Evolutionary conservation across 495 filamentous ascomycete species (phyloP), one percentile per base, ranked within the genome.

Genomic region (Penicillium flavigenum): DNA sequence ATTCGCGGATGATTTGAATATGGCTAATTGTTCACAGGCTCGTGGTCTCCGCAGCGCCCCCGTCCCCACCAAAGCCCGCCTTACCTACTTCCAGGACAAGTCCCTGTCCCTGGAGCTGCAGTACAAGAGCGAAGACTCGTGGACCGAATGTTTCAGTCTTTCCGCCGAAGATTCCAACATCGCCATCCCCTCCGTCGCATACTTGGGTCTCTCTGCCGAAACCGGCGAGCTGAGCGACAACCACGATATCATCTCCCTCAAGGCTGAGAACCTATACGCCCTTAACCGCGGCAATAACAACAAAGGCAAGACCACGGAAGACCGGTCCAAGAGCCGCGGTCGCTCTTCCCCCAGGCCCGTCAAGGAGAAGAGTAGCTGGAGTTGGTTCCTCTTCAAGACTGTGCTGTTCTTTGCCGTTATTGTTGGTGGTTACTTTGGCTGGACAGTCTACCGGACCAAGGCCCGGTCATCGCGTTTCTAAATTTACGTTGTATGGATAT

Each of bases 1-100:
- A 26, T 17, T 39, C 2, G 8, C 8, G n/a, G 22, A 2, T 24
- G 10, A 16, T 14, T 31, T 12, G 17, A 5, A 24, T 38, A 14
- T 12, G 14, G 1, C n/a, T 51, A 51, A 54, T 47, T 59, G 38
- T 63, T 22, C 38, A 27, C 20, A 87, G 84, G 92, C 93, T 51
- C 84, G 95, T 58, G 94, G 95, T 61, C 86, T 99, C 53, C 86
- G 95, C 47, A 85, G 87, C 58, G 83, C 86, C 46, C 80, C 79
- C 42, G 71, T 91, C 47, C 87, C 92, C 27, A 97, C 94, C 42
- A 95, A 92, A 71, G 83, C 90, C 52, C 86, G 83, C 57, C 76
- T 99, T 59, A 97, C 92, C 39, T 98, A 98, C 80, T 96, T 96
- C 79, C 90, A 96, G 74, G 95, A 99, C 74, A 90, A 93, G 70